Conservation (phyloP, 2,329 filamentous ascomycete genomes). For the Aspergillus texensis region DNA sequence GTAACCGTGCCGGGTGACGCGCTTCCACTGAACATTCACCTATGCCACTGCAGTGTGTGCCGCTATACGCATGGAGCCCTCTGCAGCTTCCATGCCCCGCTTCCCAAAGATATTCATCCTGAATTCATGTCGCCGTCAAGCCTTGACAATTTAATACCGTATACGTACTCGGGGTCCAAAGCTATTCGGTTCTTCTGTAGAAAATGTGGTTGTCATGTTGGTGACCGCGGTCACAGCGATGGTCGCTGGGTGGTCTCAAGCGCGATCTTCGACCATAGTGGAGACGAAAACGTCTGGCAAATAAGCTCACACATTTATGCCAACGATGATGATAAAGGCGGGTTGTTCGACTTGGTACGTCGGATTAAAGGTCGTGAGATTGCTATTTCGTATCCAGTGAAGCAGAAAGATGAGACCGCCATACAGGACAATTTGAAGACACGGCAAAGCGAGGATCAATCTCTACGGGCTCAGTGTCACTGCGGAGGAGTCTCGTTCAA, state of each 20-base stretch:
- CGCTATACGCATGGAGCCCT: slow-evolving; percentile 43
- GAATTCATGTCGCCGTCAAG: slow-evolving; percentile 28
- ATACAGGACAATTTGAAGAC: not conserved
- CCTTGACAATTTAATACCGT: slow-evolving; percentile 26
- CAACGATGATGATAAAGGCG: slow-evolving; percentile 19
- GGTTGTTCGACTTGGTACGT: slow-evolving; percentile 21
- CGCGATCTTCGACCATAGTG: slow-evolving; percentile 26
- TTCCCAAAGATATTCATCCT: slow-evolving; percentile 24
- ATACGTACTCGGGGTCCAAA: slow-evolving; percentile 31
- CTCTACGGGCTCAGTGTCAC: slow-evolving; percentile 46
- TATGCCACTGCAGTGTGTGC: slow-evolving; percentile 51
- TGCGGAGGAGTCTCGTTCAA: slow-evolving; percentile 49
- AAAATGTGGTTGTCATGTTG: slow-evolving; percentile 47
- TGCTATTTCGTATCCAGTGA: slow-evolving; percentile 12
- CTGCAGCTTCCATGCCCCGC: slow-evolving; percentile 28
- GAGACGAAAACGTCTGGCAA: slow-evolving; percentile 19
- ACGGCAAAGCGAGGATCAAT: not conserved
- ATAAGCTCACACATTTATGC: slow-evolving; percentile 25
- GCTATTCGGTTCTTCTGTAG: slow-evolving; percentile 45
- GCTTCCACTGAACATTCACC: slow-evolving; percentile 43
- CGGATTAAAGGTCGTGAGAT: slow-evolving; percentile 19
- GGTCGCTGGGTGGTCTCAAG: slow-evolving; percentile 27
- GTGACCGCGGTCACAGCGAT: slow-evolving; percentile 12
- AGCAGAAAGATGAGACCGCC: not conserved
- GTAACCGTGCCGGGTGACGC: slow-evolving; percentile 35